Base-by-base conservation (phyloP, 2,329 filamentous ascomycete species). In the Bipolaris bicolor region DNA sequence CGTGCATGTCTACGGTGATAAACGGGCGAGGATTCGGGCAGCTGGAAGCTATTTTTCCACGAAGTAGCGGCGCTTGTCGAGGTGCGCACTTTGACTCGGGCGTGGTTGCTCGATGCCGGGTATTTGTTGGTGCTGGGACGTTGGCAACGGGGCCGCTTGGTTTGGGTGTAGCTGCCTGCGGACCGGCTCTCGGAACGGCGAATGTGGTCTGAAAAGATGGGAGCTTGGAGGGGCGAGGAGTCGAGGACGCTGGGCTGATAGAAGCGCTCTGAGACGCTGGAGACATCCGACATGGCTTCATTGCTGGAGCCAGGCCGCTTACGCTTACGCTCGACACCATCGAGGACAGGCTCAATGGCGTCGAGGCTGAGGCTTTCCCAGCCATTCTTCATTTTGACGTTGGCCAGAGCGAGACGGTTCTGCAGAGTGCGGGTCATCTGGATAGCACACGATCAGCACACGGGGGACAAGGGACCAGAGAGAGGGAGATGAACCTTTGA, bases 321-420 rank as follows among this genome's bases (percentile, higher is more conserved):
- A 67, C 88, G 85, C 79, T 89, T 86, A 74, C 93, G 83, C 78
- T 94, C 86, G 73, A 92, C 86, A 22, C 55, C 51, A 73, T 94
- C 89, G 62, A 94, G 81, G 75, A 89, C 90, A 49, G 92, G 91
- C 78, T 96, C 92, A 79, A 97, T 91, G 60, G 84, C 88, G 75
- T 92, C 91, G 71, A 96, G 86, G 62, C 90, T 91, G 75, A 96
- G 85, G 77, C 95, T 91, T 78, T 97, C 90, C 88, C 92, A 96
- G 75, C 93, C 93, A 80, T 96, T 90, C 79, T 96, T 92, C 66
- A 95, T 92, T 81, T 98, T 98, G 85, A 97, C 95, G 78, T 96
- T 95, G 75, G 95, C 95, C 63, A 98, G 87, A 57, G 95, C 94
- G 58, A 99, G 87, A 63, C 94, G 91, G 81, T 96, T 92, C 80